A percentile compares a stretch with the other conserved stretches of the same genome.
These are phyloP conservation scores for Eremomyces bilateralis DNA, from an alignment of 495 filamentous ascomycete species.

Conservation along the genomic window DNA sequence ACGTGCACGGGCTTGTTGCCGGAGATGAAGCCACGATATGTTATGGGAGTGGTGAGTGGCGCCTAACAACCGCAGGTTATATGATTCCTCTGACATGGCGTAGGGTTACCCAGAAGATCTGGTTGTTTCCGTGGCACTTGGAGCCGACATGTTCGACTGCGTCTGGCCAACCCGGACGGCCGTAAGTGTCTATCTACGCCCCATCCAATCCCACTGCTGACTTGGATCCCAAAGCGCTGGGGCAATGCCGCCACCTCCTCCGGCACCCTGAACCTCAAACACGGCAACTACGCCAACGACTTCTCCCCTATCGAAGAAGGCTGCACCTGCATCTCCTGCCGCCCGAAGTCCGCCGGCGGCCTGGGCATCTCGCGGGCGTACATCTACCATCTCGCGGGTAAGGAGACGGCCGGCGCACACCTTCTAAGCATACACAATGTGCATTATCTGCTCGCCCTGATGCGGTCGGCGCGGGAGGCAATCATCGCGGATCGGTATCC, in stretches of 20 bases:
- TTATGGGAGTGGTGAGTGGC: constrained; percentile 71
- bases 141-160: constrained; percentile 98
- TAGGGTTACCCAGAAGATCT: constrained; percentile 87
- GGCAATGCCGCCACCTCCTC: constrained; percentile 73
- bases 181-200: constrained; percentile 17
- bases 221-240: constrained; percentile 34
- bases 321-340: constrained; percentile 63
- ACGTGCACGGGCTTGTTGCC: constrained; percentile 72
- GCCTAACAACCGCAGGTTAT: background rate
- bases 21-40: constrained; percentile 81
- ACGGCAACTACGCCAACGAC: constrained; percentile 52
- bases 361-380: constrained; percentile 75
- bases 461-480: constrained; percentile 49
- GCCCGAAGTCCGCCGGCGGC: constrained; percentile 30
- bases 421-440: constrained; percentile 91
- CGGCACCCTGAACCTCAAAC: constrained; percentile 65
- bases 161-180: constrained; percentile 96
- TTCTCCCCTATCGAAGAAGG: constrained; percentile 63
- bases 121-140: constrained; percentile 73
- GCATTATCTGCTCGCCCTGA: constrained; percentile 65
- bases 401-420: constrained; percentile 92
- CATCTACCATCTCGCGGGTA: constrained; percentile 74
- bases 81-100: constrained; percentile 7
- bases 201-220: background rate
- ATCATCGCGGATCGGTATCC: constrained; percentile 72